Evolutionary conservation across 2,329 filamentous ascomycete species (phyloP).

Genomic region (Sporothrix dimorphospora): DNA sequence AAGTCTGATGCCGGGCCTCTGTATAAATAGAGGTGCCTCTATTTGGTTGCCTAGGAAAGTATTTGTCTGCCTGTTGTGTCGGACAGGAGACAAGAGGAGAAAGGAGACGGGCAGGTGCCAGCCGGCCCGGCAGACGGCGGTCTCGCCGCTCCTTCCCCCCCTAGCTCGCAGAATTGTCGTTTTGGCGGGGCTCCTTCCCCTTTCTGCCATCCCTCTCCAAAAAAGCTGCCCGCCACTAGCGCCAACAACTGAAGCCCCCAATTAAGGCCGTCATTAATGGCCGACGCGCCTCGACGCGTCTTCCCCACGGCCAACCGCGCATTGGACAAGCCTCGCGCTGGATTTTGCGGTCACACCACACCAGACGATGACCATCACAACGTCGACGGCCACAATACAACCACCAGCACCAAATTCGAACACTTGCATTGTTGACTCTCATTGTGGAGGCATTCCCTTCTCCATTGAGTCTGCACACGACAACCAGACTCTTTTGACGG

Average conservation of each 20-base stretch:
- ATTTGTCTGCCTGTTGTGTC: slow-evolving; percentile 12
- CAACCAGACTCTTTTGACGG: neutral
- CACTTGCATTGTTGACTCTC: neutral
- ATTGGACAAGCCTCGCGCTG: neutral
- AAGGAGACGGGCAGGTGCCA: slow-evolving; percentile 22
- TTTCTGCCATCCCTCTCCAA: neutral
- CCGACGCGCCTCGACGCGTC: slow-evolving; percentile 49
- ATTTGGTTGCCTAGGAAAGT: slow-evolving; percentile 14
- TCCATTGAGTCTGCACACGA: neutral
- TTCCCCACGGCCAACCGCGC: slow-evolving; percentile 32
- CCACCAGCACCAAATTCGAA: neutral
- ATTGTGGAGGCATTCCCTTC: neutral
- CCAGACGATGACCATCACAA: neutral
- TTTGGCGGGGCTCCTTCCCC: slow-evolving; percentile 13
- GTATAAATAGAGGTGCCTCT: neutral
- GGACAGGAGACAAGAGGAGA: neutral
- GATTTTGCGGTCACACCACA: neutral
- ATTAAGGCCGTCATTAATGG: slow-evolving; percentile 24
- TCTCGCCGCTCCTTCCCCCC: neutral
- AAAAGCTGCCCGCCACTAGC: slow-evolving; percentile 13
- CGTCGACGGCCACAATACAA: neutral
- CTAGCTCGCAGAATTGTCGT: neutral
- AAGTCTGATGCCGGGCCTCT: neutral
- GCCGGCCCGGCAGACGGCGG: slow-evolving; percentile 6
- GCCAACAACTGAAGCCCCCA: slow-evolving; percentile 4